These are phyloP conservation scores for Boeremia exigua DNA, from an alignment of 2,329 filamentous ascomycete species.

Conservation along the genomic window DNA sequence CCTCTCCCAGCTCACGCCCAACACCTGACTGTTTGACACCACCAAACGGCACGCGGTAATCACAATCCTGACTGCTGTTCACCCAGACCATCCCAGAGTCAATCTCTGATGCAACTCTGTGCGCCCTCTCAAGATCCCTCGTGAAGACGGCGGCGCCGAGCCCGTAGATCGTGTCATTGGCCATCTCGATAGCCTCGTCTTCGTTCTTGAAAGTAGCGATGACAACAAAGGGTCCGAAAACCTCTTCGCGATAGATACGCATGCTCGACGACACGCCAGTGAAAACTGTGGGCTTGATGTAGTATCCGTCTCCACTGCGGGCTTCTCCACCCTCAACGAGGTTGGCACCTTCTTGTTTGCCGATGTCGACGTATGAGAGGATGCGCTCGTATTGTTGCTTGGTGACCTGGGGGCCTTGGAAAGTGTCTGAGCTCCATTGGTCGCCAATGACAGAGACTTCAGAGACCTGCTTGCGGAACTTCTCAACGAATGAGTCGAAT, in stretches of 20 bases:
- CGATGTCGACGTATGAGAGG: slow-evolving; percentile 51
- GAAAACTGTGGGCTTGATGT: slow-evolving; percentile 46
- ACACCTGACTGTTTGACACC: slow-evolving; percentile 64
- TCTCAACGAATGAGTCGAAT: slow-evolving; percentile 31
- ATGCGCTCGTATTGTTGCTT: slow-evolving; percentile 54
- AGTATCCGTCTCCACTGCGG: slow-evolving; percentile 48
- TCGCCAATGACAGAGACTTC: slow-evolving; percentile 34
- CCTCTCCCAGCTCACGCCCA: slow-evolving; percentile 60
- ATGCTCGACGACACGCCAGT: slow-evolving; percentile 27
- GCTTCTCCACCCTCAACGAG: slow-evolving; percentile 57
- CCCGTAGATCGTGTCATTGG: slow-evolving; percentile 15
- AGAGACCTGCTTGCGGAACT: slow-evolving; percentile 50
- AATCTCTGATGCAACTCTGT: slow-evolving; percentile 50
- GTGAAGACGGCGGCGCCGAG: slow-evolving; percentile 80
- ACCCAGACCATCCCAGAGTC: slow-evolving; percentile 51
- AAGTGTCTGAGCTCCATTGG: slow-evolving; percentile 51
- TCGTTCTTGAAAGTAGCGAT: slow-evolving; percentile 14
- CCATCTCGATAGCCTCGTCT: slow-evolving; percentile 15
- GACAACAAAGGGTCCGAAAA: slow-evolving; percentile 16
- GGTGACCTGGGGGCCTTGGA: slow-evolving; percentile 55
- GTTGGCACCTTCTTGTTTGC: slow-evolving; percentile 56
- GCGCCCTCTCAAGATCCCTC: slow-evolving; percentile 45
- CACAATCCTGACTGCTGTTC: slow-evolving; percentile 46
- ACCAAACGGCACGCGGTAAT: slow-evolving; percentile 47
- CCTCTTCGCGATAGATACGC: slow-evolving; percentile 15